These are phyloP conservation scores for Scheffersomyces lignicola DNA, from an alignment of 1,139 yeast species.

Conservation along the genomic window DNA sequence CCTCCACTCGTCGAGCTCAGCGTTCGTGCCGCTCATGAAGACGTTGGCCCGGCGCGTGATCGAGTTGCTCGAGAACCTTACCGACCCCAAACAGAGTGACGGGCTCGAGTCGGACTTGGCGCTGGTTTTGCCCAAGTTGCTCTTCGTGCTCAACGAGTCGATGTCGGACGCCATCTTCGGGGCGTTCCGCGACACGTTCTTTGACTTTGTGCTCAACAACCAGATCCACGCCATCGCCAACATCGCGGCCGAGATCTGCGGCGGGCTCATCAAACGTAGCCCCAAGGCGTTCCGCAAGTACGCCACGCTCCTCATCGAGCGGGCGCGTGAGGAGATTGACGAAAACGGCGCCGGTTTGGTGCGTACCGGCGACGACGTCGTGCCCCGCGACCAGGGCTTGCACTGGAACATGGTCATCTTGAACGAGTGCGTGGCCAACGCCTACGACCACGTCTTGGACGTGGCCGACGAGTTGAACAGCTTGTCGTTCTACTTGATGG, in stretches of 20 bases:
- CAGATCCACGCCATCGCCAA: conserved; percentile 68
- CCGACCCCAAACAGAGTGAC: conserved; percentile 54
- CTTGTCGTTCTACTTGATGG: conserved; percentile 53
- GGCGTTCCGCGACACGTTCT: conserved; percentile 50
- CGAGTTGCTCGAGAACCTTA: conserved; percentile 71
- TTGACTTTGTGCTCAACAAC: conserved; percentile 57
- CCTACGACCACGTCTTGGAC: conserved; percentile 51
- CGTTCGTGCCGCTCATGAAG: conserved; percentile 63
- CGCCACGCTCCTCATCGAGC: conserved; percentile 46
- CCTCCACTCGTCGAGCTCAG: conserved; percentile 70
- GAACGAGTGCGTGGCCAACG: conserved; percentile 71
- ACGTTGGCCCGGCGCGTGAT: conserved; percentile 62
- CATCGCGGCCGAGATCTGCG: conserved; percentile 68
- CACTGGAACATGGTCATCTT: conserved; percentile 73
- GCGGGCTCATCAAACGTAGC: conserved; percentile 64
- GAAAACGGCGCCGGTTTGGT: conserved; percentile 84
- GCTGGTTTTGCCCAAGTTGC: conserved; percentile 59
- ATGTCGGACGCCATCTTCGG: conserved; percentile 64
- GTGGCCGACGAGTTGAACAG: conserved; percentile 48
- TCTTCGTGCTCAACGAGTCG: conserved; percentile 69
- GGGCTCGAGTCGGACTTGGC: conserved; percentile 56
- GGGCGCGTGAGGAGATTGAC: conserved; percentile 67
- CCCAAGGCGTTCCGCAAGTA: conserved; percentile 49
- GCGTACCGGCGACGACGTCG: conserved; percentile 66
- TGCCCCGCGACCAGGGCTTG: conserved; percentile 76